Conservation (phyloP, 306 rosid genomes). For the Begonia loranthoides region DNA sequence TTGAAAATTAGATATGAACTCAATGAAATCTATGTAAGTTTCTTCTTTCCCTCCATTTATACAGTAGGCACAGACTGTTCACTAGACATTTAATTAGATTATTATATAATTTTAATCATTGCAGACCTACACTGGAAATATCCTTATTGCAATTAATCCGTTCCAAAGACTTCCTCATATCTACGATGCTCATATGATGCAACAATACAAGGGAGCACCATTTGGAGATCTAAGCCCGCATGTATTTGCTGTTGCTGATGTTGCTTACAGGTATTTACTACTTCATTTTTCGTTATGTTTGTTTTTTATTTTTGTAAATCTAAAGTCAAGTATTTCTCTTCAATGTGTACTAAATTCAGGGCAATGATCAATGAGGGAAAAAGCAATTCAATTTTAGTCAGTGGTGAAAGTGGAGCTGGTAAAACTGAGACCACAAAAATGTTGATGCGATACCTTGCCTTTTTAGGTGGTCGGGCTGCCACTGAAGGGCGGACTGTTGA, state of each 20-base stretch:
- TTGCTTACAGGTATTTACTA: constrained; percentile 72
- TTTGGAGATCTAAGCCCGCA: constrained; percentile 95
- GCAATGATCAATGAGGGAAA: constrained; percentile 84
- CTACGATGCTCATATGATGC: constrained; percentile 91
- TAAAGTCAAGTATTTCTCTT: constrained; percentile 6
- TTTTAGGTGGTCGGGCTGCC: constrained; percentile 83
- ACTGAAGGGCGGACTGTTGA: constrained; percentile 98
- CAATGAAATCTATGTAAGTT: constrained; percentile 84
- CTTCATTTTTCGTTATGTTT: constrained; percentile 10
- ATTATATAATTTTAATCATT: constrained; percentile 1
- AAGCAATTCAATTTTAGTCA: constrained; percentile 94
- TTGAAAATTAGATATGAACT: constrained; percentile 81
- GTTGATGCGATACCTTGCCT: constrained; percentile 97
- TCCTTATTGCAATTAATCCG: constrained; percentile 95
- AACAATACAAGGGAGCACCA: constrained; percentile 98
- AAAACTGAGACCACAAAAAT: constrained; percentile 98
- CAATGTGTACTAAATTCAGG: constrained; percentile 35
- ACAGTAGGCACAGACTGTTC: background rate
- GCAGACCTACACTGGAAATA: constrained; percentile 96
- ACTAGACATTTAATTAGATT: background rate
- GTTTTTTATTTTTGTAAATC: constrained; percentile 7
- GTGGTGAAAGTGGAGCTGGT: constrained; percentile 99
- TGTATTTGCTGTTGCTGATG: constrained; percentile 98
- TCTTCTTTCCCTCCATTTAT: background rate
- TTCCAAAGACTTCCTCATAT: constrained; percentile 94